Evolutionary conservation across 2,329 filamentous ascomycete species (phyloP).

Genomic region (Colletotrichum cuscutae): DNA sequence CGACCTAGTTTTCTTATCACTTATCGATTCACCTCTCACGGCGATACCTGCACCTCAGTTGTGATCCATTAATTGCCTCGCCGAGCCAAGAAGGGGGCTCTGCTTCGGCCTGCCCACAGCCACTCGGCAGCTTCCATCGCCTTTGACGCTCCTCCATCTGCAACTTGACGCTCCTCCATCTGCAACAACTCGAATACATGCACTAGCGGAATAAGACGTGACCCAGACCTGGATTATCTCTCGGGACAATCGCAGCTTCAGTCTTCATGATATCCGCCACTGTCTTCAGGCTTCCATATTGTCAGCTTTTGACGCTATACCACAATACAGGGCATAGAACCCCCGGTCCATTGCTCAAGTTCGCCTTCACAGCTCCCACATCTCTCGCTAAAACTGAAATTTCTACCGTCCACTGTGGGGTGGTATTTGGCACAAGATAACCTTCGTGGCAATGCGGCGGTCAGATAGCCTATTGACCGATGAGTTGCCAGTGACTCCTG

Average conservation of each 20-base stretch:
- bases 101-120: slow-evolving; percentile 3
- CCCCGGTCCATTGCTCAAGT: neutral
- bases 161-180: neutral
- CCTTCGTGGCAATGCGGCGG: neutral
- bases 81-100: slow-evolving; percentile 26
- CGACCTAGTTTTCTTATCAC: neutral
- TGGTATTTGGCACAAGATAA: neutral
- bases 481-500: neutral
- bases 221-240: no score
- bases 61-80: neutral
- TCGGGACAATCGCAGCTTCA: no score
- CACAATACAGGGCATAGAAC: neutral
- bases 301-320: neutral
- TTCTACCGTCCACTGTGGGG: neutral
- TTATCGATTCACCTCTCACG: slow-evolving; percentile 3
- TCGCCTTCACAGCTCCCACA: neutral
- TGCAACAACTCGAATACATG: neutral
- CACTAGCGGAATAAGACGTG: no score
- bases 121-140: neutral
- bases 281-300: neutral
- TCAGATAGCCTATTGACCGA: neutral
- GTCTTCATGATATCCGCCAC: neutral
- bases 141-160: neutral
- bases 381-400: neutral
- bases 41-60: slow-evolving; percentile 6